A percentile compares a stretch with the other conserved stretches of the same genome.
Conservation (phyloP, 441 rosid genomes). For the Syzygium malaccense region DNA sequence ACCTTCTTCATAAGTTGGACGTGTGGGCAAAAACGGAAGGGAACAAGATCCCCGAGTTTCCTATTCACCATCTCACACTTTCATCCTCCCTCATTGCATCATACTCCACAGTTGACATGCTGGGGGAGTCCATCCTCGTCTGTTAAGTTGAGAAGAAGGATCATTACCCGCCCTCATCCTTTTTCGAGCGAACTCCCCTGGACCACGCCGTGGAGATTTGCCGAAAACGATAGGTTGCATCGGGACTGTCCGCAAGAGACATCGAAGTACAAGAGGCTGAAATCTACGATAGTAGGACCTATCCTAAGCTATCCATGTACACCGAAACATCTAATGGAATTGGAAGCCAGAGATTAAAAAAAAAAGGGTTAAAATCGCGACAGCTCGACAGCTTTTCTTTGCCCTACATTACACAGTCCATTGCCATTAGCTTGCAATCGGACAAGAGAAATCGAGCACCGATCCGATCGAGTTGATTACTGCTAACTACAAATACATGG, state of each 20-base stretch:
- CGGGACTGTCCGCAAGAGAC: not conserved
- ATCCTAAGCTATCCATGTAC: rapidly evolving
- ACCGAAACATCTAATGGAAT: not conserved
- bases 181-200: not conserved
- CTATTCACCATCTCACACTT: not conserved
- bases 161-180: not conserved
- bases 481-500: not conserved
- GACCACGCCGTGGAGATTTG: not conserved
- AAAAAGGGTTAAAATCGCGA: not conserved
- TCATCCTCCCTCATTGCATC: not conserved
- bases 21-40: not conserved
- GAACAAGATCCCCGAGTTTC: not conserved
- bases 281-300: not conserved
- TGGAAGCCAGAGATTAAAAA: not conserved
- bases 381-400: not conserved
- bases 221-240: not conserved
- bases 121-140: not conserved
- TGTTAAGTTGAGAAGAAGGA: not conserved
- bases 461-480: not conserved
- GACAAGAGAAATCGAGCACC: not conserved
- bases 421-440: not conserved
- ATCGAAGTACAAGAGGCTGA: not conserved
- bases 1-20: not conserved
- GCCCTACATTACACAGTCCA: not conserved
- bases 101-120: not conserved